These are phyloP conservation scores for Santalum album DNA, from an alignment of 164 flowering plant species.

Conservation along the genomic window DNA sequence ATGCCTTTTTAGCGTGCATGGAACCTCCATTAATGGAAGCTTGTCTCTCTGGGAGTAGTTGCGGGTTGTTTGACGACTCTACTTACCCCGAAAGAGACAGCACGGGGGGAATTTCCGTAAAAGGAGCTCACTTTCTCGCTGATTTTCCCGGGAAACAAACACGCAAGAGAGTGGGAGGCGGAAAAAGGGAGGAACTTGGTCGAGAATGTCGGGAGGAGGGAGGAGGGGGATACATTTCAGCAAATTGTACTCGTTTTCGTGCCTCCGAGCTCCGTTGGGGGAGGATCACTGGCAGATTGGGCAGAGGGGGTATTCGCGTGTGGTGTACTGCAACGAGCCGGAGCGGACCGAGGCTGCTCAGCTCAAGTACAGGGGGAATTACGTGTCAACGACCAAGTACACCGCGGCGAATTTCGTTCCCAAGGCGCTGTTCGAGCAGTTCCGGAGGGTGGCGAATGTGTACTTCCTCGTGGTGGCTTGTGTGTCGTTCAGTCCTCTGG, in stretches of 20 bases:
- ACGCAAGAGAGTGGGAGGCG: too few relatives aligned
- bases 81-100: too few relatives aligned
- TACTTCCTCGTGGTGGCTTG: conserved; percentile 70
- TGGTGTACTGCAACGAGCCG: conserved; percentile 64
- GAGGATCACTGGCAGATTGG: conserved; percentile 56
- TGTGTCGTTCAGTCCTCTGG: conserved; percentile 74
- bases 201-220: conserved; percentile 27
- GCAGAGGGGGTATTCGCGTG: conserved; percentile 56
- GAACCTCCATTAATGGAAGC: too few relatives aligned
- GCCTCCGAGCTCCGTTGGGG: conserved; percentile 22
- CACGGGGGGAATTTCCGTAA: too few relatives aligned
- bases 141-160: too few relatives aligned
- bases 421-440: conserved; percentile 78
- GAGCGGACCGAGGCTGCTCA: conserved; percentile 40
- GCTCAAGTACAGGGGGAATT: conserved; percentile 49
- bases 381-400: conserved; percentile 78
- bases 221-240: conserved; percentile 37
- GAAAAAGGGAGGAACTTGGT: too few relatives aligned
- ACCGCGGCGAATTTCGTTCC: conserved; percentile 59
- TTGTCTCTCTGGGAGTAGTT: too few relatives aligned
- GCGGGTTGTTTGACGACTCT: too few relatives aligned
- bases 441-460: conserved; percentile 72
- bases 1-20: too few relatives aligned
- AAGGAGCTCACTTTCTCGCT: too few relatives aligned
- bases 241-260: conserved; percentile 46